Conservation (phyloP, 257 asterid species). For the Primulina huaijiensis region DNA sequence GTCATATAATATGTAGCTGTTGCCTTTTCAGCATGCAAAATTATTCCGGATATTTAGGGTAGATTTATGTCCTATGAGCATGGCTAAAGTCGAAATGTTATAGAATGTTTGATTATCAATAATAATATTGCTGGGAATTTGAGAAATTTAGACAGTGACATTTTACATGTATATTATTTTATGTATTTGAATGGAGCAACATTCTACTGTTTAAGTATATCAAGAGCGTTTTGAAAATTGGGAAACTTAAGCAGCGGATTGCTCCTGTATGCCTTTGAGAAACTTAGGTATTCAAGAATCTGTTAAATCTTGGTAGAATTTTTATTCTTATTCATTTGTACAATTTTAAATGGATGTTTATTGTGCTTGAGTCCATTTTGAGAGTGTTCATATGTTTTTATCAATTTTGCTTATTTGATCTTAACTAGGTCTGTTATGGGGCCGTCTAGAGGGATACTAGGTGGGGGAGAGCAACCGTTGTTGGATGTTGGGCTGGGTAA, state of each 20-base stretch:
- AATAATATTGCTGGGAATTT: not conserved
- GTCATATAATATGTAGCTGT: not conserved
- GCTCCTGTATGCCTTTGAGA: not conserved
- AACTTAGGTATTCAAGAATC: not conserved
- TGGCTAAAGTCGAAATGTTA: not conserved
- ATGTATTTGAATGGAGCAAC: not conserved
- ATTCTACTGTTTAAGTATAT: not conserved
- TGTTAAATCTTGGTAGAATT: conserved; percentile 2
- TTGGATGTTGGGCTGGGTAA: too few relatives aligned
- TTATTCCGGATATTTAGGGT: not conserved
- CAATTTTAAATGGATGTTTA: conserved; percentile 1
- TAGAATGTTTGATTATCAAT: not conserved
- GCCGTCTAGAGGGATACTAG: too few relatives aligned
- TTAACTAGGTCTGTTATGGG: not conserved
- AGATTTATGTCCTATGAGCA: not conserved
- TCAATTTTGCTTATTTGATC: conserved; percentile 2
- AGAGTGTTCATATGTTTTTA: not conserved
- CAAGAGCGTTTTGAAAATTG: not conserved
- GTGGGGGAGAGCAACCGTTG: too few relatives aligned
- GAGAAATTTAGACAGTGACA: not conserved
- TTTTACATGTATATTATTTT: not conserved
- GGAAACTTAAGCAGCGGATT: not conserved
- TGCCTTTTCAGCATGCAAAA: not conserved
- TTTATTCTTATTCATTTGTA: not conserved
- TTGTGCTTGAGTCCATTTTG: not conserved